phyloP scores from a whole-genome alignment of 768 basidiomycete genomes.

The Russula abietina region DNA sequence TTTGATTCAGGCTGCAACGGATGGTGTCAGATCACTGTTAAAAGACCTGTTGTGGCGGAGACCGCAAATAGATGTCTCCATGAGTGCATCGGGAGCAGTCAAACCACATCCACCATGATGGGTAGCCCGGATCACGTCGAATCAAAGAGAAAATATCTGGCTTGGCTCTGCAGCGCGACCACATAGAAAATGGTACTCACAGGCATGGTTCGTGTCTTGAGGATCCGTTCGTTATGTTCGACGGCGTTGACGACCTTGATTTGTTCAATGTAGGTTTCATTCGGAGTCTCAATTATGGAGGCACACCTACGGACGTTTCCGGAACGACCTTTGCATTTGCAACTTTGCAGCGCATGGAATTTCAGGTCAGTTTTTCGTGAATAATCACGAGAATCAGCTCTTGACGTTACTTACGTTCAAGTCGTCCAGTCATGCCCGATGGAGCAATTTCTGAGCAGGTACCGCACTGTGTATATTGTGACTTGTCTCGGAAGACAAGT shows the following conservation, averaged over 20 bases:
- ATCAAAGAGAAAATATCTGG: background rate
- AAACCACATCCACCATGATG: conserved; percentile 8
- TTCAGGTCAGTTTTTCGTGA: no score
- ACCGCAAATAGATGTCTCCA: background rate
- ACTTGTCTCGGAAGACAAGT: no score
- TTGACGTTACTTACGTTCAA: no score
- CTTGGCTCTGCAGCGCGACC: background rate
- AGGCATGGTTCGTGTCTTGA: conserved; percentile 19
- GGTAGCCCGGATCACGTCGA: background rate
- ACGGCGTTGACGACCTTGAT: conserved; percentile 3
- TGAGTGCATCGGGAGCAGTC: background rate
- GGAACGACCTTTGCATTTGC: background rate
- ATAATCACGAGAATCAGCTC: no score
- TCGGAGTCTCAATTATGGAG: conserved; percentile 19
- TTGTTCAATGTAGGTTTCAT: conserved; percentile 5
- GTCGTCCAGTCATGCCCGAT: no score
- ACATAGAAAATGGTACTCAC: conserved; percentile 14
- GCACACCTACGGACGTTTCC: background rate
- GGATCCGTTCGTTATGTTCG: conserved; percentile 16
- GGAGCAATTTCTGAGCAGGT: no score
- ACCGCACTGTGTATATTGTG: no score
- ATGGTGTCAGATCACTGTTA: background rate
- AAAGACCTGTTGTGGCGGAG: background rate
- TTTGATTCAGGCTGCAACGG: conserved; percentile 46
- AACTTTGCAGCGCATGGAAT: no score